Evolutionary conservation across 2,329 filamentous ascomycete species (phyloP), one percentile per base, ranked within the genome.

Genomic region (Aspergillus puulaauensis): DNA sequence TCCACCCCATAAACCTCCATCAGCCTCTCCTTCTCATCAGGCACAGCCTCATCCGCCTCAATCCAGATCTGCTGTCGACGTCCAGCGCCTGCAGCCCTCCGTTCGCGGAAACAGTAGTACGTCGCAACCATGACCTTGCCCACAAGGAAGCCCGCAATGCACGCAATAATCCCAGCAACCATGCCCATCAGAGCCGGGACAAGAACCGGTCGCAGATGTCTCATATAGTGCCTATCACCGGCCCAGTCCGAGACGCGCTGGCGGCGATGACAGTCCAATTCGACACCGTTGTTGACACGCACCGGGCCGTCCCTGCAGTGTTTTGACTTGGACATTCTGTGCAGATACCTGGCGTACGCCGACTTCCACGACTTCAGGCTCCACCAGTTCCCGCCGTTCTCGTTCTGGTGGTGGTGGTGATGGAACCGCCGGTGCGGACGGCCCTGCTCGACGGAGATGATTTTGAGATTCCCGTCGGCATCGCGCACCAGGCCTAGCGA

Each of bases 171-270:
- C 23, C 75, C 75, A 4, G 73, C 72, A 2, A 67, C 64, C 3
- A 75, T 63, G 7, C 76, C 76, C 5, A 76, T 60, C 2, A 78
- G 56, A 9, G 70, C 70, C 3, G 76, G 75, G n/a, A 78, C 61
- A 21, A 78, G 62, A 11, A 76, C 71, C 15, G 73, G 70, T 3
- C 71, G 69, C 6, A 76, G 60, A 2, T 71, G 56, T 39, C 66
- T 65, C 27, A 70, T 49, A 52, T 74, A 68, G 27, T 61, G 50
- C 40, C 54, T 59, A 45, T 66, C 57, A 14, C 60, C 56, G 33
- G 64, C 59, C 53, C 66, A 68, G 63, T 64, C 21, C 57, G 56
- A 21, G 48, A 61, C 59, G 54, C 64, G 27, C 60, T 66, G 40
- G 24, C 12, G 17, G 33, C 27, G 6, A 31, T 33, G 15, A 44